Base-by-base conservation (phyloP, 257 asterid species). In the Anisodus tanguticus region DNA sequence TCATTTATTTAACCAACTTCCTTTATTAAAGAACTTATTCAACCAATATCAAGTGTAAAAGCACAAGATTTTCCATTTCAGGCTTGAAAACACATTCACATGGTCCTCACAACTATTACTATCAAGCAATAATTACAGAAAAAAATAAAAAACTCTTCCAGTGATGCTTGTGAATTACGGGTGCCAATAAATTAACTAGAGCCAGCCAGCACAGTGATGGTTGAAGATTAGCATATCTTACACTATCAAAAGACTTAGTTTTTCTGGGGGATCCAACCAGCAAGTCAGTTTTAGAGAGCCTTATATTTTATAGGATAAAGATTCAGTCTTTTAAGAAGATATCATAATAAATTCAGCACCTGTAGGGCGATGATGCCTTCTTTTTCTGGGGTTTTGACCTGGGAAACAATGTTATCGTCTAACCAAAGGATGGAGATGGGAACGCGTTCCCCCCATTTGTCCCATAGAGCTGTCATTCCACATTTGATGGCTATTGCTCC, bases 391-490 rank as follows among this genome's bases (percentile, higher is more conserved):
- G 91, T 90, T 85, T 95, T 95, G 85, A 95, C 97, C 81, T 95
- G 98, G 8, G 97, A 91, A 54, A 94, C 99, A 79, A 95, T 87
- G 89, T 95, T 95, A 83, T 95, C 99, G 26, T 95, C 98, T 88
- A 95, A 55, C 95, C 97, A 93, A 8, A 95, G 98, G 71, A 95
- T 85, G 2, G 97, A 83, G 19, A 95, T 93, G 4, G 98, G 99
- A 82, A 94, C 53, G 82, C 98, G 87, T 8, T 91, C 95, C 16
- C 99, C 99, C 99, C 98, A 95, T 87, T 94, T 95, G 85, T 95
- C 98, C 99, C 99, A 95, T 57, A 95, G 74, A n/a, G 98, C 98
- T 63, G 97, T 94, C 99, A 95, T 95, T 70, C 99, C 98, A 79
- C 98, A 95, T 83, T 95, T 95, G 41, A 95, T 83, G 62, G 98